A percentile compares a stretch with the other conserved stretches of the same genome.
phyloP scores from a whole-genome alignment of 257 asterid genomes.

The Solanum chilense region DNA sequence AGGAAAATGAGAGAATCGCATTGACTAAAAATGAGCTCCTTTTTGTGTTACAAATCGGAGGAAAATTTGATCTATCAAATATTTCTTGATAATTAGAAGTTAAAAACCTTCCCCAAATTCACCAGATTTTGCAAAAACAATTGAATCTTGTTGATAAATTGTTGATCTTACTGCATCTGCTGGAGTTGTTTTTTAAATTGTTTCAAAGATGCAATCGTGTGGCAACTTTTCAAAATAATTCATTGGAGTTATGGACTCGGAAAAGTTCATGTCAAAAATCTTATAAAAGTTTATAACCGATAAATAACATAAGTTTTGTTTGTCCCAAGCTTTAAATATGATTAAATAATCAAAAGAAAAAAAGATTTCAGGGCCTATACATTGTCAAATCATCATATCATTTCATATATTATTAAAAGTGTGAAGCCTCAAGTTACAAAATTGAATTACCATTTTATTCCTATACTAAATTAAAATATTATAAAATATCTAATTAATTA shows the following conservation, averaged over 20 bases:
- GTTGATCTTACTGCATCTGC: conserved; percentile 26
- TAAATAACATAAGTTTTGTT: background rate
- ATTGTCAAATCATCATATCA: too few relatives aligned
- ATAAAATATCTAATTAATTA: too few relatives aligned
- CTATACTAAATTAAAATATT: too few relatives aligned
- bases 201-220: conserved; percentile 21
- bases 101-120: conserved; percentile 5
- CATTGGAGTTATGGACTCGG: background rate
- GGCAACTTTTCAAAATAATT: background rate
- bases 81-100: conserved; percentile 12
- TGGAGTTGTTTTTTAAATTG: conserved; percentile 38
- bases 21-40: conserved; percentile 16
- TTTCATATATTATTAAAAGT: too few relatives aligned
- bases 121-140: background rate
- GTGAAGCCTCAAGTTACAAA: too few relatives aligned
- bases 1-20: conserved; percentile 13
- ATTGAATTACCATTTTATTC: too few relatives aligned
- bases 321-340: background rate
- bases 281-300: background rate
- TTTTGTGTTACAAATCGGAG: conserved; percentile 13
- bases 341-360: background rate
- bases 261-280: background rate
- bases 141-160: conserved; percentile 12
- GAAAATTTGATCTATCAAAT: background rate
- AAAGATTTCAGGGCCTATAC: background rate